These are phyloP conservation scores for Boletus rubescentipes DNA, from an alignment of 768 basidiomycete species.

Conservation along the genomic window DNA sequence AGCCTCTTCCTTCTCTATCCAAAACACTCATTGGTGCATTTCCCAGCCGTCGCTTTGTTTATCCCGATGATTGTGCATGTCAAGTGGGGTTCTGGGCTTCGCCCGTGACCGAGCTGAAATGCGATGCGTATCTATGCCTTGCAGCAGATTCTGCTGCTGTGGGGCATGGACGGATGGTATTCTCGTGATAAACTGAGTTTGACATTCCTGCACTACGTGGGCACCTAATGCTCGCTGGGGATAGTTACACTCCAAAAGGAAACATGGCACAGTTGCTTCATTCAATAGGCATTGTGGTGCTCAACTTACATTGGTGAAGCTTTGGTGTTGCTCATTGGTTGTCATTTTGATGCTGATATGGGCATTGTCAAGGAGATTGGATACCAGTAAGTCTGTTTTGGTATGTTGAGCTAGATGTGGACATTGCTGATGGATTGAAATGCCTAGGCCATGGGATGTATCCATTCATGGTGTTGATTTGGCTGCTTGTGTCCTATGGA, in stretches of 20 bases:
- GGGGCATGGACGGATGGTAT: conserved; percentile 78
- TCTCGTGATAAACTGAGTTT: too few relatives aligned
- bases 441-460: conserved; percentile 67
- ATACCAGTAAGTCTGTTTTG: too few relatives aligned
- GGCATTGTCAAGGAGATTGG: conserved; percentile 62
- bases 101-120: conserved; percentile 56
- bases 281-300: conserved; percentile 79
- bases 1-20: conserved; percentile 66
- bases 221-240: conserved; percentile 48
- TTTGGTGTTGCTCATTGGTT: not conserved
- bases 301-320: conserved; percentile 84
- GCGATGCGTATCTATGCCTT: conserved; percentile 68
- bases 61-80: conserved; percentile 45
- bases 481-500: not conserved
- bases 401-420: conserved; percentile 40
- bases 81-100: conserved; percentile 81
- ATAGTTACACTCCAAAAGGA: conserved; percentile 67
- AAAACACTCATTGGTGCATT: conserved; percentile 64
- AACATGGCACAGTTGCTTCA: conserved; percentile 85
- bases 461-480: conserved; percentile 47
- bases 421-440: not conserved
- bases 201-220: too few relatives aligned
- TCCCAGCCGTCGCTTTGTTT: not conserved
- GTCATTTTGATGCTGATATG: not conserved
- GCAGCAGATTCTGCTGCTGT: conserved; percentile 57